Base-by-base conservation (phyloP, 2,329 filamentous ascomycete species). In the Arachnopeziza araneosa region DNA sequence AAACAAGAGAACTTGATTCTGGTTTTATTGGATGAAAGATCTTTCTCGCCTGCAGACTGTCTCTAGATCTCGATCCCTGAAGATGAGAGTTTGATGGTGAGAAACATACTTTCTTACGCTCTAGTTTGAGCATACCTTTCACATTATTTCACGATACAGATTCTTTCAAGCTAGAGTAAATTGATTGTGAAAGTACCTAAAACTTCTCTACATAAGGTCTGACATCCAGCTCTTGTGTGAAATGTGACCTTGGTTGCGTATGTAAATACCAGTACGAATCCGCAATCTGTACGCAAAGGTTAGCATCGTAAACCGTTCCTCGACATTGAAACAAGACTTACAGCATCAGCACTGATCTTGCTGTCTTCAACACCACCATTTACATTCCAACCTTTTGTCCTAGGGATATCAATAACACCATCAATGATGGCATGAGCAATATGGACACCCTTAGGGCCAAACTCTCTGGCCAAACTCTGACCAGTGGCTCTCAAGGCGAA, bases 381-480 rank as follows among this genome's bases (percentile, higher is more conserved):
- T 19, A 74, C 61, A 60, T 67, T 70, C 24, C 67, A 71, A 0
- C 80, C 80, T 72, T 86, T 87, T 1, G 86, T 89, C 63, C 83
- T 78, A 0, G 89, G 89, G 57, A 89, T 92, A 72, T 96, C 89
- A 72, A 96, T 96, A 1, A 90, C 82, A 0, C 91, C 92, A 70
- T 96, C 92, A 58, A 96, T 87, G 62, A 96, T 85, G 5, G 87
- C 85, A 75, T 96, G 90, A 0, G 88, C 84, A 1, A 96, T 88
- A 73, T 96, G 92, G 1, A 96, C 83, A 1, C 92, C 92, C 72
- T 90, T 80, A 0, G 92, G 91, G 0, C 89, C 90, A 73, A 95
- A 96, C 72, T 96, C 92, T 59, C 88, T 83, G 0, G 91, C 89
- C 24, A 96, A 78, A 36, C 84, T 88, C 74, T 93, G 90, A 0